Percentiles rank a stretch among this genome's conserved stretches.
phyloP scores from a whole-genome alignment of 768 basidiomycete species.

The Xerocomus potaroensis region DNA sequence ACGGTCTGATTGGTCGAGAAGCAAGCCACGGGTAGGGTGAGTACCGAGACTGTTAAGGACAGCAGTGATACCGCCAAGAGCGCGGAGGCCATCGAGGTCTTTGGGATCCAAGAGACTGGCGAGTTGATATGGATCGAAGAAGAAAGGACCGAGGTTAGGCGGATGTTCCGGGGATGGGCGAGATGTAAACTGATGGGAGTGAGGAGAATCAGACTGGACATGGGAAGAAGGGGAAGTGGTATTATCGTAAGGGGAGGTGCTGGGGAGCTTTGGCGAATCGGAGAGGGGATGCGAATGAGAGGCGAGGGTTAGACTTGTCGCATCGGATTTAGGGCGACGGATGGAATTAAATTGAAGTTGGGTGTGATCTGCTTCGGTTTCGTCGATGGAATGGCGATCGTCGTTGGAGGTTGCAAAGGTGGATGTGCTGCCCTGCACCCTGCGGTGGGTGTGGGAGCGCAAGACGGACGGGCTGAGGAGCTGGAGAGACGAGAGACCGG shows the following conservation, averaged over 20 bases:
- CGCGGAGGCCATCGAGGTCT: conserved; percentile 56
- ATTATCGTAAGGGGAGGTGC: conserved; percentile 4
- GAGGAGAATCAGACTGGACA: conserved; percentile 20
- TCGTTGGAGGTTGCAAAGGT: conserved; percentile 46
- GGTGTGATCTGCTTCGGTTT: conserved; percentile 48
- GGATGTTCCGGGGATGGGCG: conserved; percentile 36
- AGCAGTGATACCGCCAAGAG: conserved; percentile 66
- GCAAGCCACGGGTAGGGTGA: conserved; percentile 45
- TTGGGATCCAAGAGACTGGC: conserved; percentile 92
- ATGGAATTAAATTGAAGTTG: conserved; percentile 26
- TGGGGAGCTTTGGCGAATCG: conserved; percentile 27
- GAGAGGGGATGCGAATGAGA: conserved; percentile 39
- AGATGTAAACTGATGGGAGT: conserved; percentile 17
- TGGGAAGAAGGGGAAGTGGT: conserved; percentile 17
- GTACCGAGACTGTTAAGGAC: conserved; percentile 76
- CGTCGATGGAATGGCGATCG: conserved; percentile 35
- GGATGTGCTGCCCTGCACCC: conserved; percentile 52
- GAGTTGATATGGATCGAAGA: conserved; percentile 66
- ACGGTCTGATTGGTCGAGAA: not conserved
- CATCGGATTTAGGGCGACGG: conserved; percentile 35
- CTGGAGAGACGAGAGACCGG: conserved; percentile 48
- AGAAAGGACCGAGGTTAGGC: conserved; percentile 67
- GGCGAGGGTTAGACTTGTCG: conserved; percentile 31
- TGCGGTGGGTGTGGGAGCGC: conserved; percentile 36
- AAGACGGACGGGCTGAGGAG: conserved; percentile 43